Evolutionary conservation across 192 early-diverging fungal genomes (phyloP).

Genomic region (Backusella psychrophila): DNA sequence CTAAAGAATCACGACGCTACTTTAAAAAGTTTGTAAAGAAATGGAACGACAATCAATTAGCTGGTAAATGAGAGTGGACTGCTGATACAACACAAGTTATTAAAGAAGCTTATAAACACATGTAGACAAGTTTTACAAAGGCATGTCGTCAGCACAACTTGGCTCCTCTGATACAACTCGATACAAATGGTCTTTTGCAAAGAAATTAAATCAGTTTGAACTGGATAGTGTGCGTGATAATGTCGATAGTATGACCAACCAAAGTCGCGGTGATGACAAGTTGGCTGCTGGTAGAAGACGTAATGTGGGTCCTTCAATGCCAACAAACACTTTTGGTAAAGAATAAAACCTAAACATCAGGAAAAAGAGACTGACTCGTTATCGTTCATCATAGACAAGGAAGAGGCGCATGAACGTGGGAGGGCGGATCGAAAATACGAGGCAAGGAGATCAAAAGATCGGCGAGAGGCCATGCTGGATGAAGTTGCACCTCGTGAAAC

Average conservation of each 20-base stretch:
- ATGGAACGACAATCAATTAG: conserved; percentile 80
- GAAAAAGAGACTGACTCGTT: neutral
- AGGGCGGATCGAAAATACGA: conserved; percentile 38
- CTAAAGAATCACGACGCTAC: conserved; percentile 64
- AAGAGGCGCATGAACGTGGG: conserved; percentile 44
- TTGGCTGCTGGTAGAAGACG: neutral
- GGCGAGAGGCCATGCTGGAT: conserved; percentile 57
- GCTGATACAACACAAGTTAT: neutral
- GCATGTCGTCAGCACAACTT: conserved; percentile 64
- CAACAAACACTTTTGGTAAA: neutral
- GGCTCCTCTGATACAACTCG: conserved; percentile 59
- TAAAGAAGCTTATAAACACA: neutral
- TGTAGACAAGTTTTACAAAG: conserved; percentile 66
- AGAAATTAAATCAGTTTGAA: conserved; percentile 47
- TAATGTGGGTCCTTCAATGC: conserved; percentile 10
- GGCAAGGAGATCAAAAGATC: conserved; percentile 39
- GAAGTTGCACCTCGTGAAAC: conserved; percentile 69
- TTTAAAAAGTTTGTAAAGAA: conserved; percentile 84
- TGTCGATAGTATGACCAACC: conserved; percentile 56
- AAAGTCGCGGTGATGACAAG: conserved; percentile 18
- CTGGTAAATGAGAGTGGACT: conserved; percentile 35
- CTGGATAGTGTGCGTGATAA: conserved; percentile 55
- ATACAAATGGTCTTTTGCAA: conserved; percentile 77
- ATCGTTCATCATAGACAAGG: neutral
- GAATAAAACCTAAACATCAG: neutral